Percentiles rank a stretch among this genome's conserved stretches.
Conservation (phyloP, 345 rosid genomes). For the Melaleuca quinquenervia region DNA sequence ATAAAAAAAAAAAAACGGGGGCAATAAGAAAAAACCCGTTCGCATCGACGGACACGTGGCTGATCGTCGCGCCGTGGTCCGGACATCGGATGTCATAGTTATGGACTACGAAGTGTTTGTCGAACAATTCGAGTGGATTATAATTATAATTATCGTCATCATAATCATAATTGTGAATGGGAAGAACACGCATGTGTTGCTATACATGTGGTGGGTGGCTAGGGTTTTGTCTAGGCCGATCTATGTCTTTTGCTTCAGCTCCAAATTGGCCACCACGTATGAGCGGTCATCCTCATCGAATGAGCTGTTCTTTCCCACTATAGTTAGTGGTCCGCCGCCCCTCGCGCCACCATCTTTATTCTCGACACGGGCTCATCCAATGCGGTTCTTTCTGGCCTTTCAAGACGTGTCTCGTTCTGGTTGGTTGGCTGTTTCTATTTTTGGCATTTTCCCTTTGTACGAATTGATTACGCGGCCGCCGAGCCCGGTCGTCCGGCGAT, state of each 20-base stretch:
- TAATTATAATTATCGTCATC: not conserved
- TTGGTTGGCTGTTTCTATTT: not conserved
- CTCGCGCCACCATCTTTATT: not conserved
- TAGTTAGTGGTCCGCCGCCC: not conserved
- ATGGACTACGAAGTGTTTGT: not conserved
- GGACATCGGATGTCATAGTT: not conserved
- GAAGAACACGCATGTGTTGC: not conserved
- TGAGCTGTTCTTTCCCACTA: not conserved
- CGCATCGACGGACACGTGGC: not conserved
- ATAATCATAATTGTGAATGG: not conserved
- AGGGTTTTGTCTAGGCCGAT: not conserved
- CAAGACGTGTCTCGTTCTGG: not conserved
- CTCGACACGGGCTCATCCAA: not conserved
- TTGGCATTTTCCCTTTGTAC: not conserved
- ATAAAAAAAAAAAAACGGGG: accelerated
- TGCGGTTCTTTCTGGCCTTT: not conserved
- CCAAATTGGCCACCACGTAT: not conserved
- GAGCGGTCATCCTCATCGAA: not conserved
- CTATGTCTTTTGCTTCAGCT: not conserved
- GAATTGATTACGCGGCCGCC: not conserved
- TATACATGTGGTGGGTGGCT: no score
- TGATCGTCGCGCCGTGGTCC: no score
- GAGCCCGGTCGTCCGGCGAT: no score
- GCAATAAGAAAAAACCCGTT: not conserved
- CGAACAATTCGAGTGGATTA: not conserved